These are phyloP conservation scores for Mycena kentingensis DNA, from an alignment of 768 basidiomycete species.

Conservation along the genomic window DNA sequence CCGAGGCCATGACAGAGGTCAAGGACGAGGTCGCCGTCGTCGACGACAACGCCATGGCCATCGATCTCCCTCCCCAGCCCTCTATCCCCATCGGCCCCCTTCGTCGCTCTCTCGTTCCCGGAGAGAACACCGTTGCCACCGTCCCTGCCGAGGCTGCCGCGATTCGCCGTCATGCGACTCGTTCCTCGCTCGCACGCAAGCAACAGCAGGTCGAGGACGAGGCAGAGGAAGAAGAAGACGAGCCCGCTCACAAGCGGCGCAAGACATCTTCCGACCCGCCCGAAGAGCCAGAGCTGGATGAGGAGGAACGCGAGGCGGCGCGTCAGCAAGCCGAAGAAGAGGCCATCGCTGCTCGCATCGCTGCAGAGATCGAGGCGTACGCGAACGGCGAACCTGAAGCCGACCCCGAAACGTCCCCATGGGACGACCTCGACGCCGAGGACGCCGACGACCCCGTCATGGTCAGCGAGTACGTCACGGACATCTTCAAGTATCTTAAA, in stretches of 20 bases:
- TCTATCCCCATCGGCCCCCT: constrained; percentile 43
- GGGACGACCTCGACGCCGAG: constrained; percentile 93
- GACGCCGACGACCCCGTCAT: constrained; percentile 93
- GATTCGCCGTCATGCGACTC: constrained; percentile 25
- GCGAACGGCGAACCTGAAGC: constrained; percentile 57
- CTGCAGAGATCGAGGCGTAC: constrained; percentile 52
- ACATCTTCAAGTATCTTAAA: constrained; percentile 93
- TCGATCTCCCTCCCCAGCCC: constrained; percentile 45
- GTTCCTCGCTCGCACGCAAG: constrained; percentile 23
- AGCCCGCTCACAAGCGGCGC: constrained; percentile 71
- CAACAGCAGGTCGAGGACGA: constrained; percentile 50
- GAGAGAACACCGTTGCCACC: constrained; percentile 31
- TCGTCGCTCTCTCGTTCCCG: constrained; percentile 39
- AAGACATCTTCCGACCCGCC: constrained; percentile 68
- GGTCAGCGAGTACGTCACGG: constrained; percentile 95
- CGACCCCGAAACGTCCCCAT: constrained; percentile 63
- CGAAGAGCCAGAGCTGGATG: constrained; percentile 43
- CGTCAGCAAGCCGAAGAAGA: constrained; percentile 49
- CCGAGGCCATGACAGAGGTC: constrained; percentile 26
- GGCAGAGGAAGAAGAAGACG: constrained; percentile 58
- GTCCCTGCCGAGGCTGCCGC: constrained; percentile 25
- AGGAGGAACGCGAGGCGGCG: constrained; percentile 34
- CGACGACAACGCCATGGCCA: constrained; percentile 57
- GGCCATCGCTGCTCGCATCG: constrained; percentile 43
- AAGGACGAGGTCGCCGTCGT: constrained; percentile 34